Evolutionary conservation across 179 eudicot species (phyloP).

Genomic region (Pouteria campechiana): DNA sequence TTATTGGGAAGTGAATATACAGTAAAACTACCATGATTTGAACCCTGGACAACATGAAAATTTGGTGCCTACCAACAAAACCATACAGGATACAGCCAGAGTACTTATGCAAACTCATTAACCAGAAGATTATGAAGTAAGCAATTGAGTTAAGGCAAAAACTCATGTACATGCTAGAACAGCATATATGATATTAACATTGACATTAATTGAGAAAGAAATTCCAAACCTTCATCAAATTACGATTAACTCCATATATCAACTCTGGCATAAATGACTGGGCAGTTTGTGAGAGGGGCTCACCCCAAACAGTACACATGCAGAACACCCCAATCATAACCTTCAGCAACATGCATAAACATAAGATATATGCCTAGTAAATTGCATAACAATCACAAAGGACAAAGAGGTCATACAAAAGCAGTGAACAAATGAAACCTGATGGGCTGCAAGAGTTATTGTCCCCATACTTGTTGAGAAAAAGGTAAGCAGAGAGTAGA

Average conservation of each 20-base stretch:
- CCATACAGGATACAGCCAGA: too few relatives aligned
- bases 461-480: constrained; percentile 66
- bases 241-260: constrained; percentile 69
- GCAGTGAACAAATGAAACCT: constrained; percentile 19
- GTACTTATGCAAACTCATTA: too few relatives aligned
- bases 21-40: too few relatives aligned
- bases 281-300: constrained; percentile 96
- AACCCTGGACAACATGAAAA: too few relatives aligned
- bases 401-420: neutral
- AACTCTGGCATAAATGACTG: constrained; percentile 98
- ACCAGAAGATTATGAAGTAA: too few relatives aligned
- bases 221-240: constrained; percentile 48
- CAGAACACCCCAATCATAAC: constrained; percentile 65
- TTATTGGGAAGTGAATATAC: too few relatives aligned
- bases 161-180: too few relatives aligned
- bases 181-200: too few relatives aligned
- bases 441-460: constrained; percentile 54
- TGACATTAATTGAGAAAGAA: neutral
- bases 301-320: constrained; percentile 85
- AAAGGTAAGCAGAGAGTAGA: constrained; percentile 52
- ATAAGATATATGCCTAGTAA: constrained; percentile 4
- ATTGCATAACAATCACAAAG: neutral
- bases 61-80: too few relatives aligned
- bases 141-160: too few relatives aligned
- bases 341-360: constrained; percentile 23